Evolutionary conservation across 495 filamentous ascomycete species (phyloP).

Genomic region (Lepraria neglecta): DNA sequence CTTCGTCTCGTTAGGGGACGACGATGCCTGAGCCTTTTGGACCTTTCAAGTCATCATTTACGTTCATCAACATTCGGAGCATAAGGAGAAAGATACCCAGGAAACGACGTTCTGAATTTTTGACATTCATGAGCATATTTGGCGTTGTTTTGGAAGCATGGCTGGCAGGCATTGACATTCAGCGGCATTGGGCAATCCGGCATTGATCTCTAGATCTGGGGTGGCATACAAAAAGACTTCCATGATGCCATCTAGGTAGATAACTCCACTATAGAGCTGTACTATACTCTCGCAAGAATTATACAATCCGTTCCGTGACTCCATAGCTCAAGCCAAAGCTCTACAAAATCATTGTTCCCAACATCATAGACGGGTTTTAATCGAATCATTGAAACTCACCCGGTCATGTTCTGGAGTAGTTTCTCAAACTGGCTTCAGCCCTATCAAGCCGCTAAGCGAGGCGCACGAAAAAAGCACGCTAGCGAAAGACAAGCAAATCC

Average conservation of each 20-base stretch:
- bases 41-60: neutral
- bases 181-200: conserved; percentile 9
- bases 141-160: neutral
- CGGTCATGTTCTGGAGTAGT: too few relatives aligned
- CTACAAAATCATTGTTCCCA: too few relatives aligned
- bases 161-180: neutral
- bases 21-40: conserved; percentile 5
- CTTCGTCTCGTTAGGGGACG: conserved; percentile 52
- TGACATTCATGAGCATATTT: neutral
- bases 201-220: conserved; percentile 1
- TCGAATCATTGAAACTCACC: too few relatives aligned
- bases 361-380: too few relatives aligned
- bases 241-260: conserved; percentile 3
- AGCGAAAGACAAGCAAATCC: conserved; percentile 16
- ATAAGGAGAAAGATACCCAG: conserved; percentile 15
- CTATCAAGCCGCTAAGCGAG: conserved; percentile 23
- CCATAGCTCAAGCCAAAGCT: too few relatives aligned
- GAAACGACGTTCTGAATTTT: neutral
- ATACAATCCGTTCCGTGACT: too few relatives aligned
- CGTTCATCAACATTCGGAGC: conserved; percentile 3
- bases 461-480: conserved; percentile 15
- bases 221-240: neutral
- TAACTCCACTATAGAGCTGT: neutral
- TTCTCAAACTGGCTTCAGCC: conserved; percentile 7
- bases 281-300: too few relatives aligned